Percentiles rank a stretch among this genome's conserved stretches.
These are phyloP conservation scores for Psilocybe cyanescens DNA, from an alignment of 768 basidiomycete species.

Conservation along the genomic window DNA sequence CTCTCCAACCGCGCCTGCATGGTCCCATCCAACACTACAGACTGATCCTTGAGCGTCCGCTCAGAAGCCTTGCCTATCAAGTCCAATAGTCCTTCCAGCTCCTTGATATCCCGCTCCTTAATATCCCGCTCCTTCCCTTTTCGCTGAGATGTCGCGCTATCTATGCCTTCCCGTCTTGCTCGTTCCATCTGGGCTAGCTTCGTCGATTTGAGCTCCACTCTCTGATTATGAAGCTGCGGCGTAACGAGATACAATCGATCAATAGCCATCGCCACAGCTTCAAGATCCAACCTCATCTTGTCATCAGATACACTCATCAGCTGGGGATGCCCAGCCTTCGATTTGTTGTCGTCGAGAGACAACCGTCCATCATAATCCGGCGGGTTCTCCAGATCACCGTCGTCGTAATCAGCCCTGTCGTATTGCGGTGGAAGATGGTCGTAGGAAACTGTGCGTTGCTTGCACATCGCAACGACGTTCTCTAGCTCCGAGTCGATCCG, in stretches of 20 bases:
- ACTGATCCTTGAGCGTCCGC: constrained; percentile 69
- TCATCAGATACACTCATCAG: constrained; percentile 51
- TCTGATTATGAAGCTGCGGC: constrained; percentile 89
- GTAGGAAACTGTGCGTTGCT: constrained; percentile 48
- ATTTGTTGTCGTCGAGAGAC: constrained; percentile 42
- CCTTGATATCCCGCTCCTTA: constrained; percentile 53
- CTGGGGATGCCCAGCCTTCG: constrained; percentile 26
- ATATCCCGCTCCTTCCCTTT: constrained; percentile 46
- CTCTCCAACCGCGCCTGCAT: constrained; percentile 59
- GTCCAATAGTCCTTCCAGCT: constrained; percentile 74
- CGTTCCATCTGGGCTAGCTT: constrained; percentile 77
- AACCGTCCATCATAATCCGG: constrained; percentile 58
- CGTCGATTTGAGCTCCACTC: constrained; percentile 82
- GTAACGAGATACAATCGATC: constrained; percentile 85
- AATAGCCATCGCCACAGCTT: constrained; percentile 85
- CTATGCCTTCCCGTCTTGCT: constrained; percentile 40
- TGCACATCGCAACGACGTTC: constrained; percentile 66
- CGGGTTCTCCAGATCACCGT: constrained; percentile 42
- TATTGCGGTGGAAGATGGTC: constrained; percentile 54
- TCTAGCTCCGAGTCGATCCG: constrained; percentile 78
- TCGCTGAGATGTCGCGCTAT: neutral
- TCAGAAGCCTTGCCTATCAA: constrained; percentile 73
- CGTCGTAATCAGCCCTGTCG: constrained; percentile 58
- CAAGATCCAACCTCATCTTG: constrained; percentile 87
- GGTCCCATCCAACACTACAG: constrained; percentile 66